phyloP scores from a whole-genome alignment of 331 rosid genomes.

The Pyracantha coccinea region DNA sequence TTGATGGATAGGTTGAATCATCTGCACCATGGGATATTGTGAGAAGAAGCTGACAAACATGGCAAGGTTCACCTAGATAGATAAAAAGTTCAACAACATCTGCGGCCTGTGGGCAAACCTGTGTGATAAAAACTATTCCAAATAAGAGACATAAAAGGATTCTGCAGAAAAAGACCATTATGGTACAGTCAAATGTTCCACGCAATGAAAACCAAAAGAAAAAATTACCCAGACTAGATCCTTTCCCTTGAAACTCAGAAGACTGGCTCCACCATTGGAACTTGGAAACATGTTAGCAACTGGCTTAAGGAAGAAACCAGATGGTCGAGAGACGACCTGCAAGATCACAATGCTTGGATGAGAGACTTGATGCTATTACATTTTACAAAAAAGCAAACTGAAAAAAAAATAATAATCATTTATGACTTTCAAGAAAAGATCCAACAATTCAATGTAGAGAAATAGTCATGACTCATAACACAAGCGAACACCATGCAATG shows the following conservation, averaged over 20 bases:
- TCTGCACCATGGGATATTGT: conserved; percentile 96
- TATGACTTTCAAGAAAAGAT: background rate
- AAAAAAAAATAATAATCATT: background rate
- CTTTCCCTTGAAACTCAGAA: conserved; percentile 87
- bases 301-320: conserved; percentile 85
- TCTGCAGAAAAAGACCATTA: conserved; percentile 7
- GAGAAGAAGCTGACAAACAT: conserved; percentile 99
- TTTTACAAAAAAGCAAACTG: background rate
- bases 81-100: conserved; percentile 89
- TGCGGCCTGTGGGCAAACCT: conserved; percentile 87
- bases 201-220: conserved; percentile 5
- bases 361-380: background rate
- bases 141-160: conserved; percentile 9
- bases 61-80: conserved; percentile 96
- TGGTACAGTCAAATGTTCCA: conserved; percentile 3
- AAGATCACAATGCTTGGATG: conserved; percentile 15
- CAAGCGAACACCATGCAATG: background rate
- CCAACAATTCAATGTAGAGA: background rate
- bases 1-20: conserved; percentile 95
- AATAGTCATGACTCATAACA: background rate
- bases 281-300: conserved; percentile 65
- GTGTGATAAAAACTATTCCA: conserved; percentile 27
- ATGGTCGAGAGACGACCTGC: conserved; percentile 84
- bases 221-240: conserved; percentile 74
- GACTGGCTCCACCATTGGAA: conserved; percentile 71